phyloP scores from a whole-genome alignment of 169 alveolate genomes.

The Cryptosporidium viatorum region DNA sequence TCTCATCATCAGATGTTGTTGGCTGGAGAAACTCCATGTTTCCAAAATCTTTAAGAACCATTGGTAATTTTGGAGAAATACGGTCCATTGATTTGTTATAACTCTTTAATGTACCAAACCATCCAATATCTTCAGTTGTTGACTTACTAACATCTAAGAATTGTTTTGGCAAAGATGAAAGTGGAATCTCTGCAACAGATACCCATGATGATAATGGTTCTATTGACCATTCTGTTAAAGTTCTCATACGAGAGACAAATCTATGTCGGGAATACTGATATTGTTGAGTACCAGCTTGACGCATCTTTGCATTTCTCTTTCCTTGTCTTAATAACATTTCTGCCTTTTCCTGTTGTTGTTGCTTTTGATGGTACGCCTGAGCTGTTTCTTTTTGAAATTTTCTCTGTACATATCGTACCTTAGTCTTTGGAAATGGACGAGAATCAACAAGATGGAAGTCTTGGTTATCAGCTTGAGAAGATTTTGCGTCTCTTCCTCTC shows the following conservation, averaged over 20 bases:
- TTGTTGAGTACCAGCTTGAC: constrained; percentile 65
- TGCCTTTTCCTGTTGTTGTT: constrained; percentile 73
- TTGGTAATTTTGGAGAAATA: constrained; percentile 85
- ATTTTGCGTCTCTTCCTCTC: constrained; percentile 56
- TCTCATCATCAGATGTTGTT: constrained; percentile 87
- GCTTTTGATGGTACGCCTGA: constrained; percentile 75
- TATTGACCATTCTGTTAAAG: constrained; percentile 91
- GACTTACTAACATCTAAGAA: constrained; percentile 81
- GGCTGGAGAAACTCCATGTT: constrained; percentile 86
- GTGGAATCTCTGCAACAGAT: constrained; percentile 88
- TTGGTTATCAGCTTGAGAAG: constrained; percentile 29
- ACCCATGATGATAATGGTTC: constrained; percentile 91
- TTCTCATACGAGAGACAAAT: constrained; percentile 77
- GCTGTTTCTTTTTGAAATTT: constrained; percentile 69
- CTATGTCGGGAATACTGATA: constrained; percentile 66
- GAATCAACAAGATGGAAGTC: constrained; percentile 72
- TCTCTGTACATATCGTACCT: constrained; percentile 58
- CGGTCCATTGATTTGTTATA: constrained; percentile 88
- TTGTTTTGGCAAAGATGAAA: constrained; percentile 87
- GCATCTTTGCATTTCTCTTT: constrained; percentile 49
- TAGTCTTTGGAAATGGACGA: constrained; percentile 72
- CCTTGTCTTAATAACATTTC: constrained; percentile 68
- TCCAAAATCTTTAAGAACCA: constrained; percentile 79
- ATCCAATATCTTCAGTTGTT: constrained; percentile 85
- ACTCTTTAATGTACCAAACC: constrained; percentile 88